Percentiles rank a stretch among this genome's conserved stretches.
Evolutionary conservation across 192 early-diverging fungal genomes (phyloP).

Genomic region (Coemansia sp.): DNA sequence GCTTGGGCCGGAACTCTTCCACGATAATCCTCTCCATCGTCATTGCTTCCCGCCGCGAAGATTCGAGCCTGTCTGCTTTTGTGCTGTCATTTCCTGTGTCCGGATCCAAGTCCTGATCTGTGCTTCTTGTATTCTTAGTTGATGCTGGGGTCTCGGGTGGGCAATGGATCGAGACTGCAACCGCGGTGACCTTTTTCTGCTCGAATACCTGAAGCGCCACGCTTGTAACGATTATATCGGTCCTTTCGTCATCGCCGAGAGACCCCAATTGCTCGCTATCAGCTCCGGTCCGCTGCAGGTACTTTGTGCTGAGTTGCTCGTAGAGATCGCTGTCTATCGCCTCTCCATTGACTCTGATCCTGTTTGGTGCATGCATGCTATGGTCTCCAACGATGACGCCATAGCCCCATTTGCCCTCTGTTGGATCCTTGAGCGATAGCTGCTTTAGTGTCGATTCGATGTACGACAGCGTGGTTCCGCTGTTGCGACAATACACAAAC

Average conservation of each 20-base stretch:
- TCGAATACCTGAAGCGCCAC: conserved; percentile 40
- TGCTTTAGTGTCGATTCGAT: conserved; percentile 45
- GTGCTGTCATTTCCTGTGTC: background rate
- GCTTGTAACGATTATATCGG: conserved; percentile 20
- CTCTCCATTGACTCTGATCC: conserved; percentile 35
- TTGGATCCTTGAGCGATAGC: conserved; percentile 12
- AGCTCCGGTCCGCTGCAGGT: conserved; percentile 5
- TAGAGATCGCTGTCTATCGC: conserved; percentile 19
- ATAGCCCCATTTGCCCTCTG: conserved; percentile 24
- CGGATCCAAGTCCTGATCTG: background rate
- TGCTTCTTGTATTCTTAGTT: background rate
- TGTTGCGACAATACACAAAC: conserved; percentile 21
- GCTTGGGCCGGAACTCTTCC: conserved; percentile 23
- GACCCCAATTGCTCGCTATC: conserved; percentile 1
- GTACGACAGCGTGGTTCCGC: conserved; percentile 34
- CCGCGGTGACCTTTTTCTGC: conserved; percentile 21
- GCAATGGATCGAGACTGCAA: conserved; percentile 21
- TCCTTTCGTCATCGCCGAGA: background rate
- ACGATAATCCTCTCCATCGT: conserved; percentile 32
- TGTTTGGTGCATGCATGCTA: conserved; percentile 18
- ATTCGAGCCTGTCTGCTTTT: background rate
- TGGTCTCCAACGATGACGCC: conserved; percentile 32
- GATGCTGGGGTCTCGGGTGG: background rate
- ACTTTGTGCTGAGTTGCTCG: conserved; percentile 21
- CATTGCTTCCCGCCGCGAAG: background rate